phyloP scores from a whole-genome alignment of 129 eudicot species.

The Tagetes erecta region DNA sequence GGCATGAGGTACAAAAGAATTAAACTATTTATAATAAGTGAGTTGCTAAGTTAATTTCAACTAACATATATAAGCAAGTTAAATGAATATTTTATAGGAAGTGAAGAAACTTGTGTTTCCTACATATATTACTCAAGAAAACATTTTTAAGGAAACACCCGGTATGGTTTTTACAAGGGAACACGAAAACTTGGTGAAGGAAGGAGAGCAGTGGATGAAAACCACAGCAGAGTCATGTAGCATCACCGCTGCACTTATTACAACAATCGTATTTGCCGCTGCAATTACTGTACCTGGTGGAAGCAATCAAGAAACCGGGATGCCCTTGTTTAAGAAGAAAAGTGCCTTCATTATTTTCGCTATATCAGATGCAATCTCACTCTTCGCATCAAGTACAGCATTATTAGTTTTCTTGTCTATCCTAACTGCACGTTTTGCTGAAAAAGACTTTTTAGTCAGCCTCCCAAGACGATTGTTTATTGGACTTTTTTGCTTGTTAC shows the following conservation, averaged over 20 bases:
- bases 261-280: conserved; percentile 31
- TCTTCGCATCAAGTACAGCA: conserved; percentile 18
- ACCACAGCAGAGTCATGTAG: conserved; percentile 30
- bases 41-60: no score
- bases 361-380: conserved; percentile 38
- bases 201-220: conserved; percentile 32
- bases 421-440: conserved; percentile 36
- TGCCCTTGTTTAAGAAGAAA: conserved; percentile 7
- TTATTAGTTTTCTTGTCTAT: conserved; percentile 1
- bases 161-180: conserved; percentile 26
- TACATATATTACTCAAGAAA: conserved; percentile 15
- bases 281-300: conserved; percentile 35
- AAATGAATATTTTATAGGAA: conserved; percentile 9
- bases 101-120: conserved; percentile 22
- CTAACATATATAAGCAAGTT: neutral
- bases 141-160: conserved; percentile 28
- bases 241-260: conserved; percentile 28
- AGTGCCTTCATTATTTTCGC: conserved; percentile 29
- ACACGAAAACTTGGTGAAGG: conserved; percentile 14
- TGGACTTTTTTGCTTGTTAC: conserved; percentile 24
- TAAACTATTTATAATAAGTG: neutral
- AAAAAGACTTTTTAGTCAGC: conserved; percentile 25
- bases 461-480: conserved; percentile 31
- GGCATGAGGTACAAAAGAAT: conserved; percentile 29
- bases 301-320: conserved; percentile 10